These are phyloP conservation scores for Phialophora tarda DNA, from an alignment of 2,329 filamentous ascomycete species.

Conservation along the genomic window DNA sequence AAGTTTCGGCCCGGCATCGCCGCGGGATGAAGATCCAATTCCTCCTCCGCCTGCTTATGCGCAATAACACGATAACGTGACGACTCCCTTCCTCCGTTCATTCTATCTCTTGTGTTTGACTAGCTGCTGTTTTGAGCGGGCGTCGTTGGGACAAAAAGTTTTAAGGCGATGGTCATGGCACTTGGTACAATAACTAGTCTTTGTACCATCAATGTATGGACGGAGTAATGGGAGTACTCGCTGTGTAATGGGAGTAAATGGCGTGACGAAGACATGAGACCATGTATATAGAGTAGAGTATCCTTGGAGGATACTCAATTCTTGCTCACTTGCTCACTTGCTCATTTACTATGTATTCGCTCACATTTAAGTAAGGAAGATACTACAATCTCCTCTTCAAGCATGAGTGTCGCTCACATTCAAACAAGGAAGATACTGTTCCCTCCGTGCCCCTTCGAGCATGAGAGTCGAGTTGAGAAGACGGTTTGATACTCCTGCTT, in stretches of 20 bases:
- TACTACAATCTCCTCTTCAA: too few relatives aligned
- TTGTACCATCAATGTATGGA: slow-evolving; percentile 5
- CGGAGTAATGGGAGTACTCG: too few relatives aligned
- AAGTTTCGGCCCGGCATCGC: slow-evolving; percentile 33
- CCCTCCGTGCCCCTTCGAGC: background rate
- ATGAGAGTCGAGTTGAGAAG: background rate
- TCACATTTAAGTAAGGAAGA: background rate
- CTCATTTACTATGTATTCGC: background rate
- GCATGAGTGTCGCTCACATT: background rate
- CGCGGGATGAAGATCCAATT: slow-evolving; percentile 45
- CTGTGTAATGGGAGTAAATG: background rate
- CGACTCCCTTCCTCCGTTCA: background rate
- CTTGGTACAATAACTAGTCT: background rate
- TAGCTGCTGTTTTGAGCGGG: slow-evolving; percentile 1
- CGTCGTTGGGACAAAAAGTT: background rate
- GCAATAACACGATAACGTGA: slow-evolving; percentile 41
- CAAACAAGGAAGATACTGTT: background rate
- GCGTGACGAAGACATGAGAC: slow-evolving; percentile 2
- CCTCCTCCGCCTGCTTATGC: slow-evolving; percentile 55
- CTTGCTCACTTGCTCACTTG: background rate
- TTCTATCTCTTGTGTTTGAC: background rate
- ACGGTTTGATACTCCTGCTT: too few relatives aligned
- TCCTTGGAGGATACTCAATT: too few relatives aligned
- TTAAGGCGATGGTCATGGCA: background rate
- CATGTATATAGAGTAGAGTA: background rate